Evolutionary conservation across 2,329 filamentous ascomycete genomes (phyloP).

Genomic region (Nemania sp.): DNA sequence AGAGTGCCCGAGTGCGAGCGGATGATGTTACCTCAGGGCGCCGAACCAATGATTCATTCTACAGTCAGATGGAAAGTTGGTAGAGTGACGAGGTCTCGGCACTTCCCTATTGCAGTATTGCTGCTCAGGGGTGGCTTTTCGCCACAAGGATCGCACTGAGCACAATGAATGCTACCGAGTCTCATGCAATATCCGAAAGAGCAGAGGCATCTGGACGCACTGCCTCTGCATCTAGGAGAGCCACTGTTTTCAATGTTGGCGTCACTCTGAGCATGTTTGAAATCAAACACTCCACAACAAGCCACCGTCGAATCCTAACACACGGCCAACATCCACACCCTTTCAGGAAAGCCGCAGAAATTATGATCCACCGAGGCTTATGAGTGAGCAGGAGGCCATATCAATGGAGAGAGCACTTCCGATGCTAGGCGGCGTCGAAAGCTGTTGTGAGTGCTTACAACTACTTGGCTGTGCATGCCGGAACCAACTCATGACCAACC

Average conservation of each 20-base stretch:
- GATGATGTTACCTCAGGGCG: not conserved
- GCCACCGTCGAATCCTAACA: not conserved
- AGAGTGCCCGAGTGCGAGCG: not conserved
- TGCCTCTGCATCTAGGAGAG: no score
- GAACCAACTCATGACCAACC: constrained; percentile 7
- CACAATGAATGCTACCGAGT: not conserved
- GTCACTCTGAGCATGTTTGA: not conserved
- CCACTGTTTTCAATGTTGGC: not conserved
- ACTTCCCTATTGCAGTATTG: no score
- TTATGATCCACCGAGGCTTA: not conserved
- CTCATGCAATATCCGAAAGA: no score
- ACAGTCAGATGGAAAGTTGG: not conserved
- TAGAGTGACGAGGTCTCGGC: not conserved
- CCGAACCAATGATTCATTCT: not conserved
- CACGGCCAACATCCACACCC: not conserved
- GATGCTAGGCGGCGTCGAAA: constrained; percentile 8
- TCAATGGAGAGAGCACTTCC: not conserved
- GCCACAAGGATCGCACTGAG: not conserved
- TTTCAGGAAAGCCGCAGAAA: not conserved
- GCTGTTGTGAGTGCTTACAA: not conserved
- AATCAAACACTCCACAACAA: not conserved
- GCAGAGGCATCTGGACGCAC: no score
- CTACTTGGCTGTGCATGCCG: not conserved
- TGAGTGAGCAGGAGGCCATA: not conserved
- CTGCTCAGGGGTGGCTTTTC: no score